A percentile compares a stretch with the other conserved stretches of the same genome.
Conservation (phyloP, 148 eudicot species). For the Limonium bicolor region DNA sequence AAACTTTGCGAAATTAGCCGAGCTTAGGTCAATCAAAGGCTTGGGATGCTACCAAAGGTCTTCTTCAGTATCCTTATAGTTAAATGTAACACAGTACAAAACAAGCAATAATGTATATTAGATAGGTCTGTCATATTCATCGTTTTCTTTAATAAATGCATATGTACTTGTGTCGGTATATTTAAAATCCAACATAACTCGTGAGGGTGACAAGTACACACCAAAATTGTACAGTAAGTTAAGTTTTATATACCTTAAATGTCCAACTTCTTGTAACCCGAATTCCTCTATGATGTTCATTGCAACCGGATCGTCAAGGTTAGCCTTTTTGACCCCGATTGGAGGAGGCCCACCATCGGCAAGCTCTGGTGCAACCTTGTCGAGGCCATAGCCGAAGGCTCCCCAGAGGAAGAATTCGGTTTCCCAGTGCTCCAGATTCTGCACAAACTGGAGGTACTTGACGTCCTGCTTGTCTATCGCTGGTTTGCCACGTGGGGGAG, state of each 20-base stretch:
- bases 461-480: slow-evolving; percentile 28
- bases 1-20: slow-evolving; percentile 26
- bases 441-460: slow-evolving; percentile 40
- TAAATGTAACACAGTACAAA: neutral
- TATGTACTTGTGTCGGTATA: too few relatives aligned
- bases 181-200: too few relatives aligned
- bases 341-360: slow-evolving; percentile 68
- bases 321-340: slow-evolving; percentile 52
- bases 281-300: slow-evolving; percentile 43
- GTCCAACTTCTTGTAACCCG: slow-evolving; percentile 63
- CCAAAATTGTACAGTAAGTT: neutral
- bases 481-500: too few relatives aligned
- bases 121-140: neutral
- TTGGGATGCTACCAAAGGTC: slow-evolving; percentile 54
- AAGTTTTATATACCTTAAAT: slow-evolving; percentile 32
- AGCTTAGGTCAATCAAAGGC: slow-evolving; percentile 52
- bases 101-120: neutral
- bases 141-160: neutral
- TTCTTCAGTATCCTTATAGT: slow-evolving; percentile 44
- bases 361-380: slow-evolving; percentile 39
- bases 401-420: slow-evolving; percentile 54
- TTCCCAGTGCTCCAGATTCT: slow-evolving; percentile 55
- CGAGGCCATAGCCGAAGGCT: slow-evolving; percentile 56
- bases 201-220: neutral
- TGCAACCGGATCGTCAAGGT: slow-evolving; percentile 25